Evolutionary conservation across 2,329 filamentous ascomycete genomes (phyloP).

Genomic region (Epichloe scottii): DNA sequence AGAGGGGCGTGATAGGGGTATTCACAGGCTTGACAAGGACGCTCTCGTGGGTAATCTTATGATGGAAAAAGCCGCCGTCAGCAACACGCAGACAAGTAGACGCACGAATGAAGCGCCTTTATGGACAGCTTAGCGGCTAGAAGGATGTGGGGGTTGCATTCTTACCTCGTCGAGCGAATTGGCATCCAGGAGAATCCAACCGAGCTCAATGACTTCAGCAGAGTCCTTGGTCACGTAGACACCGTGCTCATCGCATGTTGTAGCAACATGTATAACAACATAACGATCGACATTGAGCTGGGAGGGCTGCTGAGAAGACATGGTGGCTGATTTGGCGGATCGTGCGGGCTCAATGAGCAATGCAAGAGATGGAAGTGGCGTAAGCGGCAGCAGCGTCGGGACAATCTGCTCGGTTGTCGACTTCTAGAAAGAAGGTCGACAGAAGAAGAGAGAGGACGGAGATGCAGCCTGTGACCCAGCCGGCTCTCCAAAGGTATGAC

Average conservation of each 20-base stretch:
- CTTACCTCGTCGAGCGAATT: conserved; percentile 87
- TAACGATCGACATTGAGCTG: conserved; percentile 82
- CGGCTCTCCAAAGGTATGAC: conserved; percentile 15
- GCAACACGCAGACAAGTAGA: conserved; percentile 7
- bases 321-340: conserved; percentile 15
- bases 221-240: conserved; percentile 99
- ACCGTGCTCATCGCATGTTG: conserved; percentile 96
- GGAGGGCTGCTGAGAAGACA: conserved; percentile 30
- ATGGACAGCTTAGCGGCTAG: not conserved
- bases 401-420: conserved; percentile 7
- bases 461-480: conserved; percentile 26
- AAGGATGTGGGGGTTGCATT: conserved; percentile 8
- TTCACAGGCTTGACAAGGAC: conserved; percentile 97
- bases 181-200: conserved; percentile 90
- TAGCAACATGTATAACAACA: conserved; percentile 95
- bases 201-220: conserved; percentile 96
- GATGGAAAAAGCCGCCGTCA: conserved; percentile 3
- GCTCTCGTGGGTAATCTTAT: conserved; percentile 81
- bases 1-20: conserved; percentile 94
- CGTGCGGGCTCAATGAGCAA: conserved; percentile 10
- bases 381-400: conserved; percentile 7
- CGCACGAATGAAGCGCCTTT: conserved; percentile 1
- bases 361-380: conserved; percentile 5
- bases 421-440: conserved; percentile 10
- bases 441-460: conserved; percentile 13